Evolutionary conservation across 2,329 filamentous ascomycete species (phyloP).

Genomic region (Aspergillus ibericus): DNA sequence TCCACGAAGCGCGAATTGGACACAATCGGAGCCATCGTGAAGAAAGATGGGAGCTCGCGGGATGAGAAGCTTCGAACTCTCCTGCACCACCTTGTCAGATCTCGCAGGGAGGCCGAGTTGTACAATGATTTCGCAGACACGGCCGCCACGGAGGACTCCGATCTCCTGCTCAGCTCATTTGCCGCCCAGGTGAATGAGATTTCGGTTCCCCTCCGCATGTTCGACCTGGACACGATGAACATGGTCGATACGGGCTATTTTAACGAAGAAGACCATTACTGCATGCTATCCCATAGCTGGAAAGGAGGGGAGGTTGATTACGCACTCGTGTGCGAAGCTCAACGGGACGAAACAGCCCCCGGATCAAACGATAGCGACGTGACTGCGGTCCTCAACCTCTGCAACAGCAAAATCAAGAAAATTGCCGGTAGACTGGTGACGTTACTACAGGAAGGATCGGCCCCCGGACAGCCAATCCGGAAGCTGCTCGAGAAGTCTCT

Average conservation of each 20-base stretch:
- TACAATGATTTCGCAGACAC: neutral
- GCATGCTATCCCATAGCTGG: constrained; percentile 40
- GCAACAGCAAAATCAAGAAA: neutral
- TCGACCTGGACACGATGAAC: constrained; percentile 35
- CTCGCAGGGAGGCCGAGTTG: neutral
- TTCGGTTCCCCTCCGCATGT: constrained; percentile 31
- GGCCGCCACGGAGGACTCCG: neutral
- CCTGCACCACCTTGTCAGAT: neutral
- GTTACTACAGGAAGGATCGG: neutral
- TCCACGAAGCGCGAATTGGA: neutral
- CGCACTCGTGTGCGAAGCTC: constrained; percentile 27
- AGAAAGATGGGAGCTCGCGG: neutral
- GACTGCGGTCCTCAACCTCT: neutral
- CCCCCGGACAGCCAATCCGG: neutral
- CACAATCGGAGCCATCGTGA: neutral
- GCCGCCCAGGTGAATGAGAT: neutral
- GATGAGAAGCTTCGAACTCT: constrained; percentile 6
- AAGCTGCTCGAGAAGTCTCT: neutral
- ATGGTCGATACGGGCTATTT: constrained; percentile 28
- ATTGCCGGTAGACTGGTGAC: neutral
- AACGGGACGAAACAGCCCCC: neutral
- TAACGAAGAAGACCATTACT: constrained; percentile 32
- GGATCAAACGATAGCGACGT: constrained; percentile 1
- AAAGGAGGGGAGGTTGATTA: constrained; percentile 34
- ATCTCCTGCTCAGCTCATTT: neutral